Evolutionary conservation across 495 filamentous ascomycete species (phyloP).

Genomic region (Aspergillus kassunensis): DNA sequence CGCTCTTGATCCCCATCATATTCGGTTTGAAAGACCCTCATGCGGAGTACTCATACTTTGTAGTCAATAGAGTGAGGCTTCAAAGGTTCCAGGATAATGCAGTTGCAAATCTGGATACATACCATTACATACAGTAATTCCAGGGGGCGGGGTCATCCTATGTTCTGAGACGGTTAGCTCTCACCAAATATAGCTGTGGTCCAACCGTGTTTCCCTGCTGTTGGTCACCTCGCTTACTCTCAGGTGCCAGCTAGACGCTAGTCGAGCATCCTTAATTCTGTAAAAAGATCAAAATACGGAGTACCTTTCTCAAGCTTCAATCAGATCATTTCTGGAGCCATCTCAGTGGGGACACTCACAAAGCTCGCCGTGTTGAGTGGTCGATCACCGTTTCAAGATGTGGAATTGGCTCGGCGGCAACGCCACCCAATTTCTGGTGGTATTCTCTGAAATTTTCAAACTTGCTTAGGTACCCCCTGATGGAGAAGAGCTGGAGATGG

Average conservation of each 20-base stretch:
- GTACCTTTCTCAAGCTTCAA: too few relatives aligned
- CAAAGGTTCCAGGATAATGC: background rate
- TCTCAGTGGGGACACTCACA: background rate
- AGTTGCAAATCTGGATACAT: background rate
- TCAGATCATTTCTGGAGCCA: background rate
- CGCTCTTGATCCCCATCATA: background rate
- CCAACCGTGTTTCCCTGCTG: conserved; percentile 18
- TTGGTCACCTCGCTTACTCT: conserved; percentile 19
- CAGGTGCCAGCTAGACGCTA: conserved; percentile 4
- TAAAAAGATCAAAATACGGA: too few relatives aligned
- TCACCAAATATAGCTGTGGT: conserved; percentile 23
- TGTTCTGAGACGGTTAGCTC: conserved; percentile 3
- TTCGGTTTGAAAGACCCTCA: background rate
- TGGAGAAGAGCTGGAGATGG: background rate
- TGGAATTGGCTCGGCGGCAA: background rate
- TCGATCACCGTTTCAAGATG: conserved; percentile 14
- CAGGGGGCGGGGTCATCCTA: conserved; percentile 18
- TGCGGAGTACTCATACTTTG: too few relatives aligned
- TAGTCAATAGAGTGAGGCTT: too few relatives aligned
- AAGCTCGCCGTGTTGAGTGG: conserved; percentile 4
- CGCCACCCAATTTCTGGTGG: conserved; percentile 3
- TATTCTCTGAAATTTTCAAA: conserved; percentile 1
- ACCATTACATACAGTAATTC: conserved; percentile 12
- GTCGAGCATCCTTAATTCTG: conserved; percentile 17
- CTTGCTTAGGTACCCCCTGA: background rate